phyloP scores from a whole-genome alignment of 2,329 filamentous ascomycete genomes.

The Aspergillus phoenicis region DNA sequence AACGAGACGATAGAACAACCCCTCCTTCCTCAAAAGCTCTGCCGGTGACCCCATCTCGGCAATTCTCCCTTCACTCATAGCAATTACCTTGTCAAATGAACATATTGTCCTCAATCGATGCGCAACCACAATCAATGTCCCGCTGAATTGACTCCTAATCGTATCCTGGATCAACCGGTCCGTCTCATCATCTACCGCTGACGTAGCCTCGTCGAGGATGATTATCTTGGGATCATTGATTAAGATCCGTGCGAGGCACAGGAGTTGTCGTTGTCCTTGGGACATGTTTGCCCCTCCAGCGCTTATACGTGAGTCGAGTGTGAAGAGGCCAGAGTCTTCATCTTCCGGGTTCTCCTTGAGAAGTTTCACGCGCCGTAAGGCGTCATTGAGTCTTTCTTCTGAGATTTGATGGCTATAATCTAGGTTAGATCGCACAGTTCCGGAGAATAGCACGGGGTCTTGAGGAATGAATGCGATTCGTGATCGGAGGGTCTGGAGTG shows the following conservation, averaged over 20 bases:
- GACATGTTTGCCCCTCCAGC: neutral
- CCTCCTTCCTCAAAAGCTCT: neutral
- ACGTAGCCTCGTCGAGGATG: neutral
- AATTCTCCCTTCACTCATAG: neutral
- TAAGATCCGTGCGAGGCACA: neutral
- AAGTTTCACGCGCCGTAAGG: neutral
- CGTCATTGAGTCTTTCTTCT: neutral
- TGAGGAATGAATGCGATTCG: slow-evolving; percentile 1
- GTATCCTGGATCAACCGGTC: neutral
- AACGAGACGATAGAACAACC: neutral
- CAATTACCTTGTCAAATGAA: neutral
- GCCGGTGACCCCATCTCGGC: neutral
- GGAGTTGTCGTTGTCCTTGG: neutral
- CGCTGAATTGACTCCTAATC: neutral
- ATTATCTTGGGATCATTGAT: neutral
- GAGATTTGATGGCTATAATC: neutral
- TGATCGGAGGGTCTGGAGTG: neutral
- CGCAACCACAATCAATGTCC: neutral
- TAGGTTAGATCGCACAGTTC: neutral
- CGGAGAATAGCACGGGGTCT: slow-evolving; percentile 6
- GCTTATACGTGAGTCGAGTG: neutral
- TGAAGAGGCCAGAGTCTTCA: neutral
- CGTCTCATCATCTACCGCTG: neutral
- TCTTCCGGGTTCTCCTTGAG: neutral
- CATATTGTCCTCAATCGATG: neutral